A percentile compares a stretch with the other conserved stretches of the same genome.
These are phyloP conservation scores for Camellia japonica DNA, from an alignment of 148 eudicot genomes.

Conservation along the genomic window DNA sequence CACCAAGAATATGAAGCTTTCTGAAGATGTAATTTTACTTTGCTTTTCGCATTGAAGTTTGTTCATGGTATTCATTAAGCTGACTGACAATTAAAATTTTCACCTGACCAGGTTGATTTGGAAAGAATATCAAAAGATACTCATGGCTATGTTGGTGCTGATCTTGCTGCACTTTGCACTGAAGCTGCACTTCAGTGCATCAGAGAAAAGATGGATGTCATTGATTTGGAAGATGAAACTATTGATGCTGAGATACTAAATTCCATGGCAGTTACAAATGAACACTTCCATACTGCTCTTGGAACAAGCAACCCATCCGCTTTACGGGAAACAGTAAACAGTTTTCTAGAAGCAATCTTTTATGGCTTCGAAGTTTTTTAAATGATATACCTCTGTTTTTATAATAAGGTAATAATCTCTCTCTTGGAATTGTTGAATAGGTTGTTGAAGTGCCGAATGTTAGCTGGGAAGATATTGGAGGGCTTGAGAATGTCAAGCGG, in stretches of 20 bases:
- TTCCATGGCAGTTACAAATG: constrained; percentile 45
- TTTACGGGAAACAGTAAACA: constrained; percentile 37
- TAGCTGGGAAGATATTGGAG: constrained; percentile 46
- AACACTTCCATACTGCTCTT: constrained; percentile 42
- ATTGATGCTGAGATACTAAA: constrained; percentile 47
- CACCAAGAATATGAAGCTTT: constrained; percentile 49
- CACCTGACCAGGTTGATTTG: constrained; percentile 31
- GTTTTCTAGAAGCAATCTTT: background rate
- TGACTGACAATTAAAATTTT: background rate
- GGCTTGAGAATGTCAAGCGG: constrained; percentile 42
- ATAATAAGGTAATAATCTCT: background rate
- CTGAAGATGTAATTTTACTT: constrained; percentile 27
- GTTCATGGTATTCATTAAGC: background rate
- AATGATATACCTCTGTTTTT: background rate
- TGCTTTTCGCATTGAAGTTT: background rate
- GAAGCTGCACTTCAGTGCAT: constrained; percentile 52
- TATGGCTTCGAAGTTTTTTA: background rate
- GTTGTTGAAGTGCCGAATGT: constrained; percentile 51
- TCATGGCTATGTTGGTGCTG: constrained; percentile 49
- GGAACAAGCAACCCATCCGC: constrained; percentile 44
- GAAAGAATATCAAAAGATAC: constrained; percentile 43
- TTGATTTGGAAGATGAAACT: constrained; percentile 45
- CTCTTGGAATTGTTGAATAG: constrained; percentile 13
- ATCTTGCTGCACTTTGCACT: constrained; percentile 46
- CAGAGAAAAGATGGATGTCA: constrained; percentile 49